Conservation (phyloP, 768 basidiomycete species). For the Cubamyces sp. region DNA sequence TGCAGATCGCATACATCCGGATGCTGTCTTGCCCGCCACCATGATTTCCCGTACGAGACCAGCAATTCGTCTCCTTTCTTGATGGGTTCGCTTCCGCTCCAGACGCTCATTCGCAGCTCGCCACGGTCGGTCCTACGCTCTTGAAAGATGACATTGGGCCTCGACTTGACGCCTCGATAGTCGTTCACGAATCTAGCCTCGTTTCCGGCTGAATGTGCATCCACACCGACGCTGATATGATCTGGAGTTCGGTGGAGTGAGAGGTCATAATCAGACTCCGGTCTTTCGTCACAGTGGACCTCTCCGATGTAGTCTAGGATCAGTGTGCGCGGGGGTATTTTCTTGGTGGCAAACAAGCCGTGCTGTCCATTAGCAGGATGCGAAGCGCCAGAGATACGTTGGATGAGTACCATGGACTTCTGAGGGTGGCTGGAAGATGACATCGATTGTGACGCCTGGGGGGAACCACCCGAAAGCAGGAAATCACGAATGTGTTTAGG, state of each 20-base stretch:
- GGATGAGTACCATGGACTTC: slow-evolving; percentile 51
- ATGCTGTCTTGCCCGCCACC: slow-evolving; percentile 64
- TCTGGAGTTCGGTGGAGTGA: slow-evolving; percentile 67
- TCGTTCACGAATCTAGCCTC: slow-evolving; percentile 91
- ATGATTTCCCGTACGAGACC: slow-evolving; percentile 87
- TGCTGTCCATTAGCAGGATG: slow-evolving; percentile 76
- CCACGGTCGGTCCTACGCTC: slow-evolving; percentile 57
- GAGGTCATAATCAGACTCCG: slow-evolving; percentile 84
- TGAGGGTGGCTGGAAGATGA: slow-evolving; percentile 27
- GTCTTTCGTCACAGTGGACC: slow-evolving; percentile 77
- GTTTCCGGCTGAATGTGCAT: slow-evolving; percentile 78
- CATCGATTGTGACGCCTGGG: too few relatives aligned
- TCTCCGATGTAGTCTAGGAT: slow-evolving; percentile 86
- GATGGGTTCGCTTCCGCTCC: slow-evolving; percentile 62
- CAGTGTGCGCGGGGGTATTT: slow-evolving; percentile 65
- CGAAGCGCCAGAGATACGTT: slow-evolving; percentile 50
- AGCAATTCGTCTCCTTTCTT: slow-evolving; percentile 84
- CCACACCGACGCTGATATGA: slow-evolving; percentile 72
- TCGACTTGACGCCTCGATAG: slow-evolving; percentile 74
- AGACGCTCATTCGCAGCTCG: slow-evolving; percentile 78
- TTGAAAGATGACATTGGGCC: slow-evolving; percentile 72
- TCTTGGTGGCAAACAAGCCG: slow-evolving; percentile 80
- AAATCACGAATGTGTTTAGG: slow-evolving; percentile 44
- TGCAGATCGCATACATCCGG: background rate
- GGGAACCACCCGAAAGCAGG: slow-evolving; percentile 32